Percentiles rank a stretch among this genome's conserved stretches.
These are phyloP conservation scores for Didymella segeticola DNA, from an alignment of 2,329 filamentous ascomycete species.

Conservation along the genomic window DNA sequence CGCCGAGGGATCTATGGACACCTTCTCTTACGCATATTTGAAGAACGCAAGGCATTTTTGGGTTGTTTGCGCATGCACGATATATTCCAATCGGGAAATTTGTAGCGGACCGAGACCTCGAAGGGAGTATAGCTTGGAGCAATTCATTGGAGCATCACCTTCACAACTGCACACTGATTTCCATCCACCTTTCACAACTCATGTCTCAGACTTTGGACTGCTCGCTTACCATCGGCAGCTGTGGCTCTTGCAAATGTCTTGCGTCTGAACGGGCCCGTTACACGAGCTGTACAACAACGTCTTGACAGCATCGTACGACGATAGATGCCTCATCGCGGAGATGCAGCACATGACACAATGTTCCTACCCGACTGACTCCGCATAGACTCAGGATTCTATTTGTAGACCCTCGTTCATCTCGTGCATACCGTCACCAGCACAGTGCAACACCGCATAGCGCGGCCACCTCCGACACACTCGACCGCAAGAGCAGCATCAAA, in stretches of 20 bases:
- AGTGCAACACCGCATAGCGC: not conserved
- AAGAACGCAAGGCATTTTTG: conserved; percentile 7
- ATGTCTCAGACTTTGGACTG: not conserved
- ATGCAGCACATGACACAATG: not conserved
- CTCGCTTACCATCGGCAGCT: conserved; percentile 1
- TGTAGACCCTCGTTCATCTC: not conserved
- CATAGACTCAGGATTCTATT: not conserved
- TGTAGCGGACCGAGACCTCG: conserved; percentile 6
- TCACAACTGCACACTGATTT: not conserved
- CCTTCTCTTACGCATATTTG: conserved; percentile 6
- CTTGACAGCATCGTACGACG: not conserved
- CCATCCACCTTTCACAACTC: not conserved
- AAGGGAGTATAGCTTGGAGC: conserved; percentile 6
- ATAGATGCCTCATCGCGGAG: not conserved
- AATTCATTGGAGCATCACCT: conserved; percentile 9
- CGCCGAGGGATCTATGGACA: not conserved
- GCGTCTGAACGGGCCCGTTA: too few species aligned
- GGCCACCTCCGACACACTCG: not conserved
- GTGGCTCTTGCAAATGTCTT: too few species aligned
- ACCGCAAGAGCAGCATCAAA: not conserved
- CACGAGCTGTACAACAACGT: not conserved
- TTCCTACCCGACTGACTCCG: not conserved
- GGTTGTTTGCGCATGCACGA: conserved; percentile 2
- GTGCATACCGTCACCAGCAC: not conserved
- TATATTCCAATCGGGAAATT: conserved; percentile 1